Base-by-base conservation (phyloP, 768 basidiomycete genomes). In the Melanogaster broomeanus region DNA sequence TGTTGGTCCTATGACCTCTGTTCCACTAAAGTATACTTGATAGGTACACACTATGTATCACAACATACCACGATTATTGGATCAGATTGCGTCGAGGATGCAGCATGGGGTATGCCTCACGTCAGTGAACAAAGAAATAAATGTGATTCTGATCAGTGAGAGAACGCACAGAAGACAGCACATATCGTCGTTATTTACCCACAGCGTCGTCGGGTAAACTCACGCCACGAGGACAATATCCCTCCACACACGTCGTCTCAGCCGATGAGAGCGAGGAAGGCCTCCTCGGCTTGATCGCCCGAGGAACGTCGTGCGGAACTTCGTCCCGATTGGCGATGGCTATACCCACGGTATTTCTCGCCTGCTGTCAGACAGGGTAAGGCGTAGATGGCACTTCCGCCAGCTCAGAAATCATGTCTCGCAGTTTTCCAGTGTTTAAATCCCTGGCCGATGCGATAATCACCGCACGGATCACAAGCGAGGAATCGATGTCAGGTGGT, bases 391-490 rank as follows among this genome's bases (percentile, higher is more conserved):
- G 22, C 28, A 64, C 25, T 9, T 54, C 49, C 13, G 37, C 66
- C 60, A 69, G 49, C 12, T 40, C 43, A 43, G 52, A 51, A 8
- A 70, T 52, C 55, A 62, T 46, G 22, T 58, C 57, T 25, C 61
- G 64, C 39, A 68, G 60, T 12, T 49, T 61, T 25, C 30, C 38
- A 12, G 52, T 61, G 54, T 78, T 76, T 56, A 87, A 66, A 54
- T 81, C 82, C 25, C 66, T 65, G 22, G 74, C 71, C 6, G 74
- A 73, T 13, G 74, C 71, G 15, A 83, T 70, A 27, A 83, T 62
- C 35, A 86, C 66, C 6, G 84, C 85, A 16, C 77, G 78, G 48
- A 88, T 53, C 3, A 85, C 74, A 19, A 85, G 55, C 22, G 61
- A 65, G 8, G 74, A 65, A 56, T 80, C 69, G 35, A 81, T 67